A percentile compares a stretch with the other conserved stretches of the same genome.
Conservation (phyloP, 768 basidiomycete species). For the Panaeolus cyanescens region DNA sequence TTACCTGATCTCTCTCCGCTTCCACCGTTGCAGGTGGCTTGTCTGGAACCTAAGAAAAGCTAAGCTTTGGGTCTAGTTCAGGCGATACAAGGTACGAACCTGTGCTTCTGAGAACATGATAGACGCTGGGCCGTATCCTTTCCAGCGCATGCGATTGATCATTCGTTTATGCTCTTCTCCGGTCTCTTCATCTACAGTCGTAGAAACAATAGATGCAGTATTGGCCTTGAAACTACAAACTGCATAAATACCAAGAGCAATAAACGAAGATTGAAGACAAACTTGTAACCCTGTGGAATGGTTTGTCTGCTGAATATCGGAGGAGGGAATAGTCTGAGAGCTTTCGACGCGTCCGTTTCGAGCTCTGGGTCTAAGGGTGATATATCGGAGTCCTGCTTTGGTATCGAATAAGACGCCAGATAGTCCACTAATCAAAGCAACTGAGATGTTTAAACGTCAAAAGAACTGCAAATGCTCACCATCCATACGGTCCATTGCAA, state of each 20-base stretch:
- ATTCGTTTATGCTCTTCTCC: constrained; percentile 81
- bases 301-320: constrained; percentile 86
- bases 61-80: background rate
- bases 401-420: constrained; percentile 70
- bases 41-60: constrained; percentile 56
- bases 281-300: constrained; percentile 85
- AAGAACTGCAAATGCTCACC: constrained; percentile 46
- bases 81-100: constrained; percentile 28
- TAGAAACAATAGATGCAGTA: constrained; percentile 69
- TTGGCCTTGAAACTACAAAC: constrained; percentile 72
- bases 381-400: constrained; percentile 24
- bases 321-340: constrained; percentile 80
- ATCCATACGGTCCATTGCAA: constrained; percentile 79
- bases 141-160: constrained; percentile 89
- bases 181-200: constrained; percentile 68
- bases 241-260: background rate
- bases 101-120: constrained; percentile 65
- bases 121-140: constrained; percentile 74
- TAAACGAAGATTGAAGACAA: constrained; percentile 14
- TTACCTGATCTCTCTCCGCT: constrained; percentile 55
- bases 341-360: constrained; percentile 43
- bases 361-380: constrained; percentile 52
- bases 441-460: background rate
- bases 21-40: constrained; percentile 65
- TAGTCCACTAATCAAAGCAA: constrained; percentile 58